Evolutionary conservation across 2,329 filamentous ascomycete genomes (phyloP).

Genomic region (Trichoderma citrinoviride): DNA sequence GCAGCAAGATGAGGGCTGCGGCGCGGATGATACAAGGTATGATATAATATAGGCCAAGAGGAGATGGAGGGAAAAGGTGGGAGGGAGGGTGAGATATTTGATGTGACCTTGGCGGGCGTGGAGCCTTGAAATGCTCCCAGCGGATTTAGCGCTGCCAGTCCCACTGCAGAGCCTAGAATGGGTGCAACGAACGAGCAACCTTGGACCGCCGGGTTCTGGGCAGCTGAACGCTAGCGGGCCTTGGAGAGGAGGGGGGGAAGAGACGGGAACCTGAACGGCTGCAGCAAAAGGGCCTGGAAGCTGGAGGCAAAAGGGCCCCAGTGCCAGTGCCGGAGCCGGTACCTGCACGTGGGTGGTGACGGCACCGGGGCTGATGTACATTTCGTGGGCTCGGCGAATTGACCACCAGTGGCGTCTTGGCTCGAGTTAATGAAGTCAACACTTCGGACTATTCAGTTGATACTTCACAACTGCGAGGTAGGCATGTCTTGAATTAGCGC

Average conservation of each 20-base stretch:
- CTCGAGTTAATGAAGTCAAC: background rate
- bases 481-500: too few relatives aligned
- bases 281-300: constrained; percentile 3
- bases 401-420: background rate
- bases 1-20: background rate
- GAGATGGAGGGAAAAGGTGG: constrained; percentile 4
- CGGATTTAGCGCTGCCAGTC: constrained; percentile 15
- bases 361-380: background rate
- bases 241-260: background rate
- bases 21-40: background rate
- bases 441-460: too few relatives aligned
- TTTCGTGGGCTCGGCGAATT: too few relatives aligned
- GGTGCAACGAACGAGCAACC: background rate
- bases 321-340: background rate
- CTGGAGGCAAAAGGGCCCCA: background rate
- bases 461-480: too few relatives aligned
- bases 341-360: background rate
- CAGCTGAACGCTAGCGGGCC: constrained; percentile 18
- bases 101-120: constrained; percentile 17
- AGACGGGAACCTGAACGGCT: too few relatives aligned
- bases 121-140: background rate
- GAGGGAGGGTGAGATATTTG: constrained; percentile 18
- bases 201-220: background rate
- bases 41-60: background rate
- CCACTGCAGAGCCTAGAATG: constrained; percentile 14